These are phyloP conservation scores for Plasmodium fragile DNA, from an alignment of 169 alveolate species.

Conservation along the genomic window DNA sequence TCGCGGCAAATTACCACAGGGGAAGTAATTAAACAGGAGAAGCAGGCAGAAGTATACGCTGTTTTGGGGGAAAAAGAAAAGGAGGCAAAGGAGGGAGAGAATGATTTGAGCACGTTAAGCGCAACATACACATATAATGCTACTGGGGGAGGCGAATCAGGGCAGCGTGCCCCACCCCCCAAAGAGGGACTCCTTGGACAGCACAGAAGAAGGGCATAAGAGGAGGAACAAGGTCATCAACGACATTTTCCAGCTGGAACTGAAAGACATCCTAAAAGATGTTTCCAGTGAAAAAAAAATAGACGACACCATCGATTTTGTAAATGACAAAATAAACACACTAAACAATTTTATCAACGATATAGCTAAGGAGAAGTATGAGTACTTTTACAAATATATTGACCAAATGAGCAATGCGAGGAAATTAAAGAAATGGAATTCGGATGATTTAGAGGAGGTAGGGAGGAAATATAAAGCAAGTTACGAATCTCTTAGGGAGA, in stretches of 20 bases:
- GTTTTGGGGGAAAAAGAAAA: not conserved
- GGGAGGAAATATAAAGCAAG: conserved; percentile 3
- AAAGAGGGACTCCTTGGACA: not conserved
- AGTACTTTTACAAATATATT: conserved; percentile 64
- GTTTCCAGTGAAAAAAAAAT: conserved; percentile 43
- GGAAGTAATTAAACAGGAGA: not conserved
- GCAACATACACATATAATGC: not conserved
- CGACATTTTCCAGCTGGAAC: conserved; percentile 23
- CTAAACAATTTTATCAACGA: conserved; percentile 49
- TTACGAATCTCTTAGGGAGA: conserved; percentile 27
- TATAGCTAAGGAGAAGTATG: conserved; percentile 53
- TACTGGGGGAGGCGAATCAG: not conserved
- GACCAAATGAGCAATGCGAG: conserved; percentile 21
- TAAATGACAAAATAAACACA: conserved; percentile 36
- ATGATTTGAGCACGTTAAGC: not conserved
- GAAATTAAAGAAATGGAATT: conserved; percentile 22
- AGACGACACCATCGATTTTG: conserved; percentile 32
- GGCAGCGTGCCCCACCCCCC: not conserved
- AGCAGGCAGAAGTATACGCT: not conserved
- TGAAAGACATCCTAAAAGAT: conserved; percentile 47
- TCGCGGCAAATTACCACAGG: not conserved
- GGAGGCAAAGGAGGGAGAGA: not conserved
- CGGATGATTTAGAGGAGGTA: conserved; percentile 9
- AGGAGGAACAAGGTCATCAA: not conserved
- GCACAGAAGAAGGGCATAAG: not conserved